Conservation (phyloP, 805 yeast species). For the Millerago galiae region DNA sequence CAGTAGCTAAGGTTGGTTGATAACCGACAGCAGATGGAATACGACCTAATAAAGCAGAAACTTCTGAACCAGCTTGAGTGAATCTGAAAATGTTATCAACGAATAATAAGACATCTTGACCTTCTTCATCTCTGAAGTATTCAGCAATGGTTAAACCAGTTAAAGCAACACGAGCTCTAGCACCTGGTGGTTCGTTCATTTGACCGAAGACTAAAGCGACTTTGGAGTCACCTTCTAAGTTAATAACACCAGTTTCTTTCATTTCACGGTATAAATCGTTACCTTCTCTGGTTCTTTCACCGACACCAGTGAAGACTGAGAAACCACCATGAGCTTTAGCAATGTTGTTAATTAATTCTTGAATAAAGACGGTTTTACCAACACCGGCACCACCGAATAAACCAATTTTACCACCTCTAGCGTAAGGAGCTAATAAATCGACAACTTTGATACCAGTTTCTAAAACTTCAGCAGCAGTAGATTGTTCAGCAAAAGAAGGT, state of each 20-base stretch:
- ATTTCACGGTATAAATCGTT: conserved; percentile 99
- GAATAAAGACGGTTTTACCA: conserved; percentile 99
- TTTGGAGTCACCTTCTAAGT: conserved; percentile 99
- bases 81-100: conserved; percentile 99
- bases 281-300: conserved; percentile 99
- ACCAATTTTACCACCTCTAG: conserved; percentile 99
- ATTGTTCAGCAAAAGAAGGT: conserved; percentile 93
- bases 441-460: conserved; percentile 99
- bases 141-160: conserved; percentile 99
- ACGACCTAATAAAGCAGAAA: conserved; percentile 99
- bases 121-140: conserved; percentile 99
- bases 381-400: conserved; percentile 99
- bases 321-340: conserved; percentile 99
- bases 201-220: conserved; percentile 99
- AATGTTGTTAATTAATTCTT: conserved; percentile 98
- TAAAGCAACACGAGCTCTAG: conserved; percentile 99
- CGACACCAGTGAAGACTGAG: conserved; percentile 99
- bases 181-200: conserved; percentile 99
- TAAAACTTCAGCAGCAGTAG: conserved; percentile 95
- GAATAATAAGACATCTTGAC: conserved; percentile 99
- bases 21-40: conserved; percentile 99
- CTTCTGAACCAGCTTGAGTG: conserved; percentile 99
- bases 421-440: conserved; percentile 98
- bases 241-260: conserved; percentile 99
- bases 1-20: conserved; percentile 99